phyloP scores from a whole-genome alignment of 163 green algal genomes.

The Scenedesmus sp. region DNA sequence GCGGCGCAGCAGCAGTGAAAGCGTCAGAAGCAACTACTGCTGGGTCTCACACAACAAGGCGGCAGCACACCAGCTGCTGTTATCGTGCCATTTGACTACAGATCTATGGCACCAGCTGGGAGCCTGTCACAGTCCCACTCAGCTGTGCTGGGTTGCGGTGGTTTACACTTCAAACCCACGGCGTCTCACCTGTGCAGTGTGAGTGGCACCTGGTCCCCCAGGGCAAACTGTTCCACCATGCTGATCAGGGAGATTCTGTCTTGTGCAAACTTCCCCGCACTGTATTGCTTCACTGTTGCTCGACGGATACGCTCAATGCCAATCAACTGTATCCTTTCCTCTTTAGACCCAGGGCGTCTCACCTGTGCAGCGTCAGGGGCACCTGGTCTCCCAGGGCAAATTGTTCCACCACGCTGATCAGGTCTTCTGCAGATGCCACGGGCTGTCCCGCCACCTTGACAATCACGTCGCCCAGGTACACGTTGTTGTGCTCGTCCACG shows the following conservation, averaged over 20 bases:
- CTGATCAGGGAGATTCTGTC: slow-evolving; percentile 2
- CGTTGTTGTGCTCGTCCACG: slow-evolving; percentile 38
- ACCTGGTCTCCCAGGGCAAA: slow-evolving; percentile 58
- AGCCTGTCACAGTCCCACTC: too few species aligned
- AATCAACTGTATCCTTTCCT: not conserved
- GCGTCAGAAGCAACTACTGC: too few species aligned
- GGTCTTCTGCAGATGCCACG: slow-evolving; percentile 57
- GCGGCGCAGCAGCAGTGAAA: not conserved
- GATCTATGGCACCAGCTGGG: too few species aligned
- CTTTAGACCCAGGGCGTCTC: not conserved
- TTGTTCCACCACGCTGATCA: slow-evolving; percentile 56
- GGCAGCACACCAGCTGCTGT: too few species aligned
- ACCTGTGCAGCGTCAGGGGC: slow-evolving; percentile 54
- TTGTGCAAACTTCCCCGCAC: too few species aligned
- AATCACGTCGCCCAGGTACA: slow-evolving; percentile 59
- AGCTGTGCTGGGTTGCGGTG: too few species aligned
- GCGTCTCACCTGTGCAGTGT: slow-evolving; percentile 41
- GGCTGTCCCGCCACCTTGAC: slow-evolving; percentile 53
- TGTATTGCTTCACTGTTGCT: not conserved
- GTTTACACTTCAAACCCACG: too few species aligned
- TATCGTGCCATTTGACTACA: too few species aligned
- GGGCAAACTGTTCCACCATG: slow-evolving; percentile 55
- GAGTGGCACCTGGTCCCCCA: slow-evolving; percentile 56
- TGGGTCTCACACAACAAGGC: too few species aligned
- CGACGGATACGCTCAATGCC: not conserved